Conservation (phyloP, 805 yeast species). For the Starmerella powellii region DNA sequence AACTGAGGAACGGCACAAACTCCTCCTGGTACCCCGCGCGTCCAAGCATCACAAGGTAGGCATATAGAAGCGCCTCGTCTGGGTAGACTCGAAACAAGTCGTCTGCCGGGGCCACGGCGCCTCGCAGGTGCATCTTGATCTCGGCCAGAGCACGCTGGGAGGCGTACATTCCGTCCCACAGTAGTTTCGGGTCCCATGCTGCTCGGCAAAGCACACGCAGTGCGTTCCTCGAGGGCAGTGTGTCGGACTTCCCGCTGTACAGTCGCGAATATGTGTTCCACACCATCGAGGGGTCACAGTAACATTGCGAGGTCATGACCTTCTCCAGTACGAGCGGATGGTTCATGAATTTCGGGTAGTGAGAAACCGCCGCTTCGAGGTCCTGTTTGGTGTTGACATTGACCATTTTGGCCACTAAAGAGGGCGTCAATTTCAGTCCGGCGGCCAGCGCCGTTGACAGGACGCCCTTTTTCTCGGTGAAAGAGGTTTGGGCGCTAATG, state of each 20-base stretch:
- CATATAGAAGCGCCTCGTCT: constrained; percentile 37
- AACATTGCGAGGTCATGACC: constrained; percentile 24
- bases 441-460: constrained; percentile 4
- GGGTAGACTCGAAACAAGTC: constrained; percentile 34
- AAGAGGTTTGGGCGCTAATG: constrained; percentile 8
- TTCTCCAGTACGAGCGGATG: constrained; percentile 25
- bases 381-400: constrained; percentile 5
- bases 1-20: constrained; percentile 38
- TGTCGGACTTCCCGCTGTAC: constrained; percentile 4
- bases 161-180: constrained; percentile 45
- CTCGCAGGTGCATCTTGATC: constrained; percentile 36
- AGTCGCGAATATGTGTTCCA: constrained; percentile 29
- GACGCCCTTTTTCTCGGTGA: constrained; percentile 6
- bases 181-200: constrained; percentile 28
- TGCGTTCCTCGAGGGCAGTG: constrained; percentile 27
- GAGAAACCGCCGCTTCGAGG: constrained; percentile 1
- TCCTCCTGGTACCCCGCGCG: constrained; percentile 39
- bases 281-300: constrained; percentile 17
- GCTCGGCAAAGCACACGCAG: constrained; percentile 41
- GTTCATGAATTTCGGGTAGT: constrained; percentile 1
- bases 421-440: constrained; percentile 11
- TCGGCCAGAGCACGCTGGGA: constrained; percentile 50
- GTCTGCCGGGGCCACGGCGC: constrained; percentile 25
- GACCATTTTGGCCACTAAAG: constrained; percentile 9
- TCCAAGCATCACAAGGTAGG: constrained; percentile 42